Base-by-base conservation (phyloP, 257 asterid species). In the Marsdenia floribunda region DNA sequence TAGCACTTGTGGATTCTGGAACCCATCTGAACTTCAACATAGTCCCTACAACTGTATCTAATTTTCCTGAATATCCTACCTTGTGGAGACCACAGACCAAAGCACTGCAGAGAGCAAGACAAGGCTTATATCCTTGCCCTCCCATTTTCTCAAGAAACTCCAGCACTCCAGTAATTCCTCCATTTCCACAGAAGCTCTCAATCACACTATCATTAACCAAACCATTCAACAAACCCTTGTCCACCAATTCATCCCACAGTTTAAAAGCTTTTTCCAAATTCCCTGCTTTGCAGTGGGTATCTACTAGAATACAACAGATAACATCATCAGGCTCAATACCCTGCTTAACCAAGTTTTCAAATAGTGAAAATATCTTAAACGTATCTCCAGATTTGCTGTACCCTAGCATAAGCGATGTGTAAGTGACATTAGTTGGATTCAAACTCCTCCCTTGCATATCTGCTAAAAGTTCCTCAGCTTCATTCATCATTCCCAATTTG, bases 271-370 rank as follows among this genome's bases (percentile, higher is more conserved):
- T 74, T 53, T 85, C 89, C 80, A 83, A 76, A 73, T 84, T 75
- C 53, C 93, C 90, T 66, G 83, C 90, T 84, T 86, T 88, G 72
- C 74, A 86, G 63, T 81, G 78, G 42, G 94, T 88, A 70, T 89
- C 90, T 26, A 90, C 71, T 55, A 92, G 85, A 81, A 83, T 67
- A 66, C 86, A 78, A 75, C 83, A 88, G 1, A 84, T 82, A 60
- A 88, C 77, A 78, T 91, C 93, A 80, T 92, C 97, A 58, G 97
- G 98, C 85, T 89, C 90, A 37, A 85, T 73, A 57, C 94, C 93
- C 88, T 78, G 81, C 66, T 83, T 82, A 79, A 88, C 83, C 82
- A 93, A 53, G 73, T 87, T 88, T 70, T 90, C 88, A 74, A 88
- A 90, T 11, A 87, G 63, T 40, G 86, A 80, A 66, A 86, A 78